Conservation (phyloP, 2,329 filamentous ascomycete species). For the Colletotrichum costaricense region DNA sequence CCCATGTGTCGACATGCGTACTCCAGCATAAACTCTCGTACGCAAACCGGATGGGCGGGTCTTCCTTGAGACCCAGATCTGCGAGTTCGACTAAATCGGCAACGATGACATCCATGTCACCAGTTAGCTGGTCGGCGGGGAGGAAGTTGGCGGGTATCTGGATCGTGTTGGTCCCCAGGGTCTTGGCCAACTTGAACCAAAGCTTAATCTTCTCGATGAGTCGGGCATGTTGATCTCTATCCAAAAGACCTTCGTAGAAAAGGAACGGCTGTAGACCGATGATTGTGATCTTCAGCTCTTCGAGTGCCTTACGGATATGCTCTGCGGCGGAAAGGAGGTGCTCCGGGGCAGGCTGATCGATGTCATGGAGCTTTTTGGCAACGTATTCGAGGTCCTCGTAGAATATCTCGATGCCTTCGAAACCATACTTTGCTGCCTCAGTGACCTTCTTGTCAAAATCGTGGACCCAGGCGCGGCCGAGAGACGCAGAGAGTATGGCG, state of each 20-base stretch:
- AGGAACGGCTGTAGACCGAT: slow-evolving; percentile 81
- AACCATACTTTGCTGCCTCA: slow-evolving; percentile 46
- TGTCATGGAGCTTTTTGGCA: slow-evolving; percentile 56
- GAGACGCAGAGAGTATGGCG: slow-evolving; percentile 14
- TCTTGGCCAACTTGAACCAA: slow-evolving; percentile 75
- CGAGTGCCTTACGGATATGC: slow-evolving; percentile 67
- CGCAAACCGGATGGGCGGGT: slow-evolving; percentile 71
- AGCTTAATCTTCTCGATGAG: slow-evolving; percentile 72
- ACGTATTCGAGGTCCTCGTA: slow-evolving; percentile 78
- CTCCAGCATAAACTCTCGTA: slow-evolving; percentile 82
- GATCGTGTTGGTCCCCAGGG: slow-evolving; percentile 76
- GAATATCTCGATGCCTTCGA: slow-evolving; percentile 79
- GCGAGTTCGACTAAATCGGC: slow-evolving; percentile 73
- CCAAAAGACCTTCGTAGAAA: slow-evolving; percentile 79
- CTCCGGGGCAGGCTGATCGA: slow-evolving; percentile 41
- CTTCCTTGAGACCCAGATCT: slow-evolving; percentile 70
- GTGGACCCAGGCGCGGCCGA: slow-evolving; percentile 42
- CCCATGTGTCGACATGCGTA: slow-evolving; percentile 77
- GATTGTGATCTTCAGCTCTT: slow-evolving; percentile 63
- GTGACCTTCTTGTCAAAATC: slow-evolving; percentile 11
- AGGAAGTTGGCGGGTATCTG: slow-evolving; percentile 80
- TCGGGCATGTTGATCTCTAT: slow-evolving; percentile 66
- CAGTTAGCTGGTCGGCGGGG: slow-evolving; percentile 53
- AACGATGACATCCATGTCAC: slow-evolving; percentile 65
- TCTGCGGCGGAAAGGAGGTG: slow-evolving; percentile 69